Evolutionary conservation across 805 yeast genomes (phyloP).

Genomic region (Monosporozyma siamensis): DNA sequence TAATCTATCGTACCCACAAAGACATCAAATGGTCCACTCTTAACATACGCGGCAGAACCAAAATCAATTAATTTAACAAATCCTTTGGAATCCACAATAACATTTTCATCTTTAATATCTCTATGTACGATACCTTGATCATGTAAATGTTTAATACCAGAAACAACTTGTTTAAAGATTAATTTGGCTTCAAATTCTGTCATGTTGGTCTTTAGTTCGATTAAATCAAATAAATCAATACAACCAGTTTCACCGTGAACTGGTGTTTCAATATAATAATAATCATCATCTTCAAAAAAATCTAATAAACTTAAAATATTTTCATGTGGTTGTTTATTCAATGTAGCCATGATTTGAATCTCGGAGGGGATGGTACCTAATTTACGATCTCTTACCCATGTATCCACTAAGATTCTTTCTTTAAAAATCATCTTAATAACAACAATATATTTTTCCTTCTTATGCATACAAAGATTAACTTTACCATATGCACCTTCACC

Average conservation of each 20-base stretch:
- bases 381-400: slow-evolving; percentile 90
- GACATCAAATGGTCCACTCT: slow-evolving; percentile 91
- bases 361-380: slow-evolving; percentile 95
- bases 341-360: slow-evolving; percentile 82
- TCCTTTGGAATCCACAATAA: slow-evolving; percentile 77
- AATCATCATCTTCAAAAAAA: slow-evolving; percentile 84
- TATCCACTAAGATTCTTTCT: slow-evolving; percentile 87
- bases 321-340: slow-evolving; percentile 72
- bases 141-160: slow-evolving; percentile 76
- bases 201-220: slow-evolving; percentile 78
- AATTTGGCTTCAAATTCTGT: slow-evolving; percentile 67
- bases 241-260: slow-evolving; percentile 87
- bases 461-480: slow-evolving; percentile 70
- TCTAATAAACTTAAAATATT: slow-evolving; percentile 79
- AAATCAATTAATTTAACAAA: slow-evolving; percentile 82
- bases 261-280: slow-evolving; percentile 85
- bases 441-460: slow-evolving; percentile 53
- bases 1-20: slow-evolving; percentile 96
- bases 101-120: slow-evolving; percentile 91
- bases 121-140: slow-evolving; percentile 82
- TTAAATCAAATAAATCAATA: slow-evolving; percentile 83
- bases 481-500: slow-evolving; percentile 98
- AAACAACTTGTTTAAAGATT: slow-evolving; percentile 69
- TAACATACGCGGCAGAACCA: slow-evolving; percentile 87
- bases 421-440: slow-evolving; percentile 86